Base-by-base conservation (phyloP, 2,329 filamentous ascomycete species). In the Ophiosphaerella narmari region DNA sequence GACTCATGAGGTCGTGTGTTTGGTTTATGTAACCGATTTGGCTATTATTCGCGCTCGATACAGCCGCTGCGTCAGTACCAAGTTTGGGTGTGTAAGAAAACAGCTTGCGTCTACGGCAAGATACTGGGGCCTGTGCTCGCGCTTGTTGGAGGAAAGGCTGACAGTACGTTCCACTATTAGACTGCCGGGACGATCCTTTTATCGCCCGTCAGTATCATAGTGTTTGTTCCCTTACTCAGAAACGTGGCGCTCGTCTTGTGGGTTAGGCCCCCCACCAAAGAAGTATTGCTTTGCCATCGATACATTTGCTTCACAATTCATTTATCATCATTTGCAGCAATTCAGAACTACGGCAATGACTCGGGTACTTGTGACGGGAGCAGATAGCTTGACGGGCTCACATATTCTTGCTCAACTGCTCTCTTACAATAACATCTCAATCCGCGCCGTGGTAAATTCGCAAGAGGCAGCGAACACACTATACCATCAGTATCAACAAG, bases 351-450 rank as follows among this genome's bases (percentile, higher is more conserved):
- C 66, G 61, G 36, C 60, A 32, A 54, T 51, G 32, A 59, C 53
- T 43, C 54, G 66, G 35, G 49, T 68, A 26, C 57, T 70, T 35
- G 36, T 70, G 11, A 67, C 63, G 5, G 63, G 62, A 26, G 64
- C 59, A 26, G 54, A 58, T 38, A 55, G 37, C 37, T 55, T 70
- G 11, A 56, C 50, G 12, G 66, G 66, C n/a, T 66, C 60, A 5
- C 64, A 65, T 41, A 63, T 67, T 16, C 59, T 68, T 33, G 48
- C 57, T 35, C 62, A 65, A 34, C 41, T 68, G 9, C 50, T 70
- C 12, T 56, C 62, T 31, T 21, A 46, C 32, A 55, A 50, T 40
- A 43, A 53, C 29, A 43, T 68, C 8, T 63, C 61, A 3, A 54
- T 68, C 29, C 61, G 65, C 34, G 64, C 64, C 2, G 60, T 67